Percentiles rank a stretch among this genome's conserved stretches.
Evolutionary conservation across 768 basidiomycete species (phyloP).

Genomic region (Strobilomyces echinocephalus): DNA sequence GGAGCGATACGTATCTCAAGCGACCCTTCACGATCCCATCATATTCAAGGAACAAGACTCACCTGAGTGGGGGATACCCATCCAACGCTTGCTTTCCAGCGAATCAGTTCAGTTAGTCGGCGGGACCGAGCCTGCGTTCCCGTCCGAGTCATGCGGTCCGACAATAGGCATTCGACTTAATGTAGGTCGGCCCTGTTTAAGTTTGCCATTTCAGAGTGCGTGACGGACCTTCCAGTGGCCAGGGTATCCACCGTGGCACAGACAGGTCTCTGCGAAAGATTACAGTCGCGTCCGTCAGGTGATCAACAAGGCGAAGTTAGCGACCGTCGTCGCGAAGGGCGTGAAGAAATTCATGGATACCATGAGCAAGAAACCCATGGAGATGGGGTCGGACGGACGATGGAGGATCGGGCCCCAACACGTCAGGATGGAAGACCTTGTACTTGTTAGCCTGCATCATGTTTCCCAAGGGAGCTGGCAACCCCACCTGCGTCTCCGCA

Average conservation of each 20-base stretch:
- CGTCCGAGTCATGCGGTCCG: constrained; percentile 49
- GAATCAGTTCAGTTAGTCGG: constrained; percentile 45
- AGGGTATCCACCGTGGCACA: constrained; percentile 64
- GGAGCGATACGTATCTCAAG: constrained; percentile 65
- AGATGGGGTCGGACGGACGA: neutral
- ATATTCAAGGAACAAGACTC: constrained; percentile 52
- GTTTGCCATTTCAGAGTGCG: neutral
- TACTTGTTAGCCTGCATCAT: constrained; percentile 72
- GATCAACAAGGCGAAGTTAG: constrained; percentile 63
- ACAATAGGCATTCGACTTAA: constrained; percentile 69
- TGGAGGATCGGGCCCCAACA: constrained; percentile 15
- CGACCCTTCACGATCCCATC: constrained; percentile 54
- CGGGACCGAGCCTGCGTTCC: constrained; percentile 58
- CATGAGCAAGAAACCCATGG: constrained; percentile 5
- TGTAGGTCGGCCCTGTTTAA: constrained; percentile 31
- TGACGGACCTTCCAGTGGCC: constrained; percentile 52
- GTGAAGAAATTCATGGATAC: constrained; percentile 27
- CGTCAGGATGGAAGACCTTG: constrained; percentile 14
- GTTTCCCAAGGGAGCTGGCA: constrained; percentile 80
- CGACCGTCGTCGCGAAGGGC: constrained; percentile 67
- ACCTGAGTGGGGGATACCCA: constrained; percentile 52
- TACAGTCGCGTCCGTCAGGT: constrained; percentile 63
- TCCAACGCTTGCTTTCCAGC: constrained; percentile 54
- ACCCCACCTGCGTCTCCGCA: constrained; percentile 54
- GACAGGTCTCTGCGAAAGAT: constrained; percentile 68